A percentile compares a stretch with the other conserved stretches of the same genome.
These are phyloP conservation scores for Zygosaccharomyces sapae DNA, from an alignment of 1,139 yeast genomes.

Conservation along the genomic window DNA sequence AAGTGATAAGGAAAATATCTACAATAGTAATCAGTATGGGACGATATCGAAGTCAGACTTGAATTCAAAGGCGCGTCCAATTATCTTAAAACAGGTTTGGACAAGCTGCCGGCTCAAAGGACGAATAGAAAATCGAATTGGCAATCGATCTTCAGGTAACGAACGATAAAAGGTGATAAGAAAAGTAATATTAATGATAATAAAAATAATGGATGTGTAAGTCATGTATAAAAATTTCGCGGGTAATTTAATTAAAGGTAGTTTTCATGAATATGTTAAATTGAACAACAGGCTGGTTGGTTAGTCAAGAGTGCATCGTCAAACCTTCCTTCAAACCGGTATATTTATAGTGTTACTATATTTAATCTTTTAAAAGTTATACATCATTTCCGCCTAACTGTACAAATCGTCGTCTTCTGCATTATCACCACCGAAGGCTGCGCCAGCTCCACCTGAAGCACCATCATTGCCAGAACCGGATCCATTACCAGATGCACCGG, in stretches of 20 bases:
- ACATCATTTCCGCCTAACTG: conserved; percentile 43
- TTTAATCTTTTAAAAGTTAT: conserved; percentile 5
- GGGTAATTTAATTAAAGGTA: conserved; percentile 6
- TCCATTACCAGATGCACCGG: conserved; percentile 38
- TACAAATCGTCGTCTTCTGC: conserved; percentile 94
- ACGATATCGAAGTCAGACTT: conserved; percentile 10
- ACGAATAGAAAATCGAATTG: conserved; percentile 16
- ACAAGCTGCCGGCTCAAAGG: conserved; percentile 13
- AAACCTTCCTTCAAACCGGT: conserved; percentile 1
- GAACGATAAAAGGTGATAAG: background rate
- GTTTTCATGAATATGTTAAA: background rate
- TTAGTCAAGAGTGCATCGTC: too few species aligned
- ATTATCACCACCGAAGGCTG: conserved; percentile 52
- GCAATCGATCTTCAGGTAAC: conserved; percentile 17
- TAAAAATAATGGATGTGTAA: background rate
- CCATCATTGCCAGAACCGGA: conserved; percentile 24
- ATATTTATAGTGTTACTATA: conserved; percentile 1
- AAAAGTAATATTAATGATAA: background rate
- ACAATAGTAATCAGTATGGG: conserved; percentile 4
- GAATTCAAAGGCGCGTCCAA: conserved; percentile 18
- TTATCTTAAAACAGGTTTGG: conserved; percentile 19
- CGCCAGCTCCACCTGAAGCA: conserved; percentile 34
- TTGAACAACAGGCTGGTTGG: too few species aligned
- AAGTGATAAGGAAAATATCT: conserved; percentile 14
- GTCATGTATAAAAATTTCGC: background rate